A percentile compares a stretch with the other conserved stretches of the same genome.
Evolutionary conservation across 306 rosid species (phyloP).

Genomic region (Quercus alba): DNA sequence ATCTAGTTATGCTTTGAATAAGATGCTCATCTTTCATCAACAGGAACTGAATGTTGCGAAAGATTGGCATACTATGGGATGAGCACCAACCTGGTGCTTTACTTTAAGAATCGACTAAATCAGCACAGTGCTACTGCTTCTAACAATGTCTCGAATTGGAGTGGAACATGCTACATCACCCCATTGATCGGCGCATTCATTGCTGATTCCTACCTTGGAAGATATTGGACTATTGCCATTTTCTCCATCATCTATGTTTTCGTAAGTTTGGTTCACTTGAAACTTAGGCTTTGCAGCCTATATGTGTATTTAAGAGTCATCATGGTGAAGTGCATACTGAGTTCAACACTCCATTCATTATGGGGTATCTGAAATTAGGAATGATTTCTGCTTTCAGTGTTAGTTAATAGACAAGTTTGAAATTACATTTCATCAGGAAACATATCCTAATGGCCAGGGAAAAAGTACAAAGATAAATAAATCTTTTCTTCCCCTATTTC

Average conservation of each 20-base stretch:
- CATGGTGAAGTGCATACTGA: neutral
- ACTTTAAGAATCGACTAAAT: conserved; percentile 46
- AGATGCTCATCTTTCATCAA: conserved; percentile 6
- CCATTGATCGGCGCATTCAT: conserved; percentile 78
- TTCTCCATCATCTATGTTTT: conserved; percentile 66
- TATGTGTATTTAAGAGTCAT: neutral
- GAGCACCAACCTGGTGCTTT: conserved; percentile 69
- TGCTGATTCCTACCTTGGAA: conserved; percentile 80
- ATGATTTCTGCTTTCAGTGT: neutral
- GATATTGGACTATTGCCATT: conserved; percentile 70
- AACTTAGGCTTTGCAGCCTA: neutral
- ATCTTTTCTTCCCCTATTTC: neutral
- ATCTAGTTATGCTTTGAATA: neutral
- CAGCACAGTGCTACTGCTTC: conserved; percentile 60
- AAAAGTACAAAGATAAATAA: neutral
- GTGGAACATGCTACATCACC: conserved; percentile 74
- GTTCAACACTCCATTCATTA: neutral
- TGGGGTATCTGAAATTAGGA: neutral
- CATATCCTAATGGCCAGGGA: neutral
- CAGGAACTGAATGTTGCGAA: conserved; percentile 82
- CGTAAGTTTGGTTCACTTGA: conserved; percentile 41
- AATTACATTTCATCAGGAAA: neutral
- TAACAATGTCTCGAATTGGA: conserved; percentile 55
- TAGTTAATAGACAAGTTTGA: neutral
- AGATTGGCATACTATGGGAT: conserved; percentile 80